Base-by-base conservation (phyloP, 192 early-diverging fungal genomes). In the Linnemannia exigua region DNA sequence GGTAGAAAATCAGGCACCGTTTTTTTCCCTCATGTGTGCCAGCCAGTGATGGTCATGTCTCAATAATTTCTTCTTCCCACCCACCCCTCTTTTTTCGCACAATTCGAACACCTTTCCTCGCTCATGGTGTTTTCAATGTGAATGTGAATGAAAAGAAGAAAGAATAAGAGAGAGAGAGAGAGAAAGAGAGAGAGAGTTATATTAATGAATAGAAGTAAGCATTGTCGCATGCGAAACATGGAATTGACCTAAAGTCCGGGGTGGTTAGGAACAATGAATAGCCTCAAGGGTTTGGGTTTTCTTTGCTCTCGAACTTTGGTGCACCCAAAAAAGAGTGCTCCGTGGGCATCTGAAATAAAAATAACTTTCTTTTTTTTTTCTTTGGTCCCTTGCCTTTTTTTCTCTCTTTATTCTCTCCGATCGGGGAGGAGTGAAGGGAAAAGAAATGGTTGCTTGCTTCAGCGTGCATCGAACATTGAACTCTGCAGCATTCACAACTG, bases 301-400 rank as follows among this genome's bases (percentile, higher is more conserved):
- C 8, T 63, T 33, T 63, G 51, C 19, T 9, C 11, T 31, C 2
- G 28, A 28, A 25, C 58, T 31, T 14, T 63, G 22, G 1, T 28
- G n/a, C 8, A 67, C 19, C 35, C 17, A 70, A 69, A 41, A 70
- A 22, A 41, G 68, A 7, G 58, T 63, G 58, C 25, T 63, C 58
- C 58, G 58, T 63, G 58, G 58, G 58, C 58, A 31, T 3, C 28
- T 22, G 22, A 63, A 63, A 63, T 63, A 63, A 63, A 63, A 63
- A 63, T 63, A 63, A 63, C 58, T 63, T 63, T 63, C 3, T 31
- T 63, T 28, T 28, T 15, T 20, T 63, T 63, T n/a, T 22, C 12
- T 63, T n/a, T 63, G n/a, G n/a, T 63, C 12, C 28, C 11, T 25
- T 25, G 0, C 12, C 25, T 2, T 31, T 61, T 58, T 58, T 22